Evolutionary conservation across 441 rosid genomes (phyloP).

Genomic region (Gossypium davidsonii): DNA sequence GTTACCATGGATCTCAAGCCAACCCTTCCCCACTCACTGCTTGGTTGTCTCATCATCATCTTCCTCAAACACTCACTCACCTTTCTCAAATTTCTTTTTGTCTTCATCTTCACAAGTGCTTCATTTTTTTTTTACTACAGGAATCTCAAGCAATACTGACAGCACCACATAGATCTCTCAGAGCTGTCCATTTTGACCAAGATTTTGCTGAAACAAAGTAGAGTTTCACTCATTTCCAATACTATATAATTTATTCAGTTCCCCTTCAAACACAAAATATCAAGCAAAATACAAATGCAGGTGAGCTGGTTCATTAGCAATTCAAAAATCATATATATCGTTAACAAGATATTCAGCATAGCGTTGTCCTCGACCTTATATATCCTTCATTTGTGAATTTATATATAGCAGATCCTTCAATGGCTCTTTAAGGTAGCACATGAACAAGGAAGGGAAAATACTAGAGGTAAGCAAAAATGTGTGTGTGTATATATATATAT

Average conservation of each 20-base stretch:
- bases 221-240: background rate
- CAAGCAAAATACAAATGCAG: conserved; percentile 40
- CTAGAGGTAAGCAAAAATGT: conserved; percentile 19
- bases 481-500: too few species aligned
- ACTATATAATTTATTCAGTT: conserved; percentile 8
- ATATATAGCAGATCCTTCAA: conserved; percentile 51
- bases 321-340: conserved; percentile 7
- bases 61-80: conserved; percentile 28
- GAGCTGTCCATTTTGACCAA: conserved; percentile 48
- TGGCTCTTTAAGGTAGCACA: conserved; percentile 41
- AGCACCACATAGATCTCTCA: conserved; percentile 44
- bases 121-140: conserved; percentile 12
- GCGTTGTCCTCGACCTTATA: conserved; percentile 13
- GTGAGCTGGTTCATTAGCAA: conserved; percentile 31
- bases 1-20: conserved; percentile 36
- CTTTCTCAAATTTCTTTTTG: conserved; percentile 23
- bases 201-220: conserved; percentile 6
- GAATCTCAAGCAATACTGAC: conserved; percentile 32
- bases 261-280: conserved; percentile 10
- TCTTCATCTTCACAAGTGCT: conserved; percentile 30
- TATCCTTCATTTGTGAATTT: conserved; percentile 12
- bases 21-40: conserved; percentile 32
- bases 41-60: conserved; percentile 34
- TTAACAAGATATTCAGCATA: background rate
- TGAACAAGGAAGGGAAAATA: conserved; percentile 20